A percentile compares a stretch with the other conserved stretches of the same genome.
Conservation (phyloP, 2,329 filamentous ascomycete genomes). For the Alternaria sp. region DNA sequence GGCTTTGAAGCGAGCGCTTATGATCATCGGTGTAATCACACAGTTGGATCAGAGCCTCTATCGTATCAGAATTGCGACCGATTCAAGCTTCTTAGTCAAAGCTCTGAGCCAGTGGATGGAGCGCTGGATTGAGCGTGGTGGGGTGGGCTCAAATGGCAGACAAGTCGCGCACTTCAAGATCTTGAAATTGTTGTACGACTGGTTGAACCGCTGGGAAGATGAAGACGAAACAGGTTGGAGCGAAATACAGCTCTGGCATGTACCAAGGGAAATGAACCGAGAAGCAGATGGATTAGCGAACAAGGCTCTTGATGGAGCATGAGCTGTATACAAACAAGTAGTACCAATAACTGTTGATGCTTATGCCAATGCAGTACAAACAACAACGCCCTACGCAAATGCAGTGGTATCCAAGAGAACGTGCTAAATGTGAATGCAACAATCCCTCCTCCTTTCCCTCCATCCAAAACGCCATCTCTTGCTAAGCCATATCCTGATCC, state of each 20-base stretch:
- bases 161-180: conserved; percentile 33
- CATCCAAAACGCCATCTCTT: background rate
- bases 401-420: conserved; percentile 25
- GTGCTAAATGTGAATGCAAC: conserved; percentile 22
- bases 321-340: conserved; percentile 20
- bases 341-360: background rate
- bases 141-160: conserved; percentile 27
- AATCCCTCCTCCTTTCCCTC: background rate
- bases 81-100: conserved; percentile 46
- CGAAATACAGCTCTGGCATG: conserved; percentile 35
- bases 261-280: conserved; percentile 27
- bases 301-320: conserved; percentile 43
- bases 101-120: conserved; percentile 40
- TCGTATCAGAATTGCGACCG: conserved; percentile 29
- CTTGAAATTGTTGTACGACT: conserved; percentile 13
- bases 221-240: conserved; percentile 7
- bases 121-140: conserved; percentile 41
- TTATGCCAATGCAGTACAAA: conserved; percentile 3
- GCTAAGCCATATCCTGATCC: conserved; percentile 28
- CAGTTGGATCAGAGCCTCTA: no score
- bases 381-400: conserved; percentile 11
- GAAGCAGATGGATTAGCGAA: conserved; percentile 25
- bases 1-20: conserved; percentile 13
- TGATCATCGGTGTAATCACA: no score
- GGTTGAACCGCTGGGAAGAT: no score